Conservation (phyloP, 2,329 filamentous ascomycete genomes). For the Phialophora tarda region DNA sequence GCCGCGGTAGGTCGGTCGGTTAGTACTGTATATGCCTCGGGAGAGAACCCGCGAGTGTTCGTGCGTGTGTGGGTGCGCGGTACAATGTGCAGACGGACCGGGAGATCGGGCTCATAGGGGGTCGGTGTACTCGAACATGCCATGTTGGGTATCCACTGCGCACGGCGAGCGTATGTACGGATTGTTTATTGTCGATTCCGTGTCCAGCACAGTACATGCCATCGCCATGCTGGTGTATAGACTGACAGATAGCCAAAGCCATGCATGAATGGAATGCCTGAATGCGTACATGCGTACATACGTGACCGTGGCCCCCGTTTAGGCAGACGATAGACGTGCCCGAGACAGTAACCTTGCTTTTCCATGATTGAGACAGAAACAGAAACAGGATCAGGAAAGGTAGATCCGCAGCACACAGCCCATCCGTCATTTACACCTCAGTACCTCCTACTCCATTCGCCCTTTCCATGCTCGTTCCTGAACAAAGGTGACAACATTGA, state of each 20-base stretch:
- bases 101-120: neutral
- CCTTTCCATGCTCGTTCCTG: neutral
- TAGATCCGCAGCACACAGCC: neutral
- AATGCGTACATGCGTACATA: neutral
- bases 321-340: neutral
- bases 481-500: neutral
- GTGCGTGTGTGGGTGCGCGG: too few relatives aligned
- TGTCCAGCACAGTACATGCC: neutral
- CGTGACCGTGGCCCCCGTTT: neutral
- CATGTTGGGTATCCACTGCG: neutral
- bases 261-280: neutral
- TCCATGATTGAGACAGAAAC: neutral
- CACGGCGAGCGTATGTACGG: neutral
- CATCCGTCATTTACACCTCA: neutral
- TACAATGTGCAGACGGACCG: too few relatives aligned
- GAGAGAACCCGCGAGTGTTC: neutral
- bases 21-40: neutral
- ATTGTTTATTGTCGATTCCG: neutral
- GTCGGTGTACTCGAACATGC: neutral
- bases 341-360: neutral
- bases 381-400: neutral
- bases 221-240: neutral
- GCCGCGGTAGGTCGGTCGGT: too few relatives aligned
- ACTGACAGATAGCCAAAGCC: neutral
- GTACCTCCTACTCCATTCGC: neutral